A percentile compares a stretch with the other conserved stretches of the same genome.
Conservation (phyloP, 768 basidiomycete species). For the Nevesoporus exiguus region DNA sequence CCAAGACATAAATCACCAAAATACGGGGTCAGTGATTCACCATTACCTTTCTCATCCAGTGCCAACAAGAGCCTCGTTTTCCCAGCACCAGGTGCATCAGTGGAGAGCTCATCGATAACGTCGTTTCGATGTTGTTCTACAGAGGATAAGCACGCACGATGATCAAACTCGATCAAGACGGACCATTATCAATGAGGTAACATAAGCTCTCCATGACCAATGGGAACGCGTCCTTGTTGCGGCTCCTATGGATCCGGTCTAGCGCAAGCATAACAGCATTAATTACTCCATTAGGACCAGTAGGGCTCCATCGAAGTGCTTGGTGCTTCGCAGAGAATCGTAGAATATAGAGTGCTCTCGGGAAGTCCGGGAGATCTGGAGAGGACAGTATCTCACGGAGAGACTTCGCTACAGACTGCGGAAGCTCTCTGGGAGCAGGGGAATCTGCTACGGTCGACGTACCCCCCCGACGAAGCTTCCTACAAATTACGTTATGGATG, state of each 20-base stretch:
- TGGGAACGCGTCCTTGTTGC: neutral
- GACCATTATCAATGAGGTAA: neutral
- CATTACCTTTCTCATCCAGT: neutral
- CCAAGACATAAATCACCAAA: neutral
- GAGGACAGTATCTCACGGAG: neutral
- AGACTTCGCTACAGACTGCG: neutral
- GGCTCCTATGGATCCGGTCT: neutral
- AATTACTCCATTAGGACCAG: neutral
- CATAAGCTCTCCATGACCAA: neutral
- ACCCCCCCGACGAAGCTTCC: neutral
- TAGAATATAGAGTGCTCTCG: neutral
- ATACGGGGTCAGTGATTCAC: neutral
- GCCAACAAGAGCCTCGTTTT: neutral
- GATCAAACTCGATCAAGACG: neutral
- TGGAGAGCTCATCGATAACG: neutral
- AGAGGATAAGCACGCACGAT: neutral
- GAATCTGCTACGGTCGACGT: neutral
- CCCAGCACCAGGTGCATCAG: neutral
- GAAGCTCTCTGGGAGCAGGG: neutral
- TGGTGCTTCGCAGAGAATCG: neutral
- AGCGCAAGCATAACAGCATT: neutral
- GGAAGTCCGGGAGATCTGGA: neutral
- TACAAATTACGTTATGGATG: neutral
- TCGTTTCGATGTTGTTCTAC: neutral
- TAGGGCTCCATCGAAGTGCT: neutral